phyloP scores from a whole-genome alignment of 345 rosid species.

The Salix dunnii region DNA sequence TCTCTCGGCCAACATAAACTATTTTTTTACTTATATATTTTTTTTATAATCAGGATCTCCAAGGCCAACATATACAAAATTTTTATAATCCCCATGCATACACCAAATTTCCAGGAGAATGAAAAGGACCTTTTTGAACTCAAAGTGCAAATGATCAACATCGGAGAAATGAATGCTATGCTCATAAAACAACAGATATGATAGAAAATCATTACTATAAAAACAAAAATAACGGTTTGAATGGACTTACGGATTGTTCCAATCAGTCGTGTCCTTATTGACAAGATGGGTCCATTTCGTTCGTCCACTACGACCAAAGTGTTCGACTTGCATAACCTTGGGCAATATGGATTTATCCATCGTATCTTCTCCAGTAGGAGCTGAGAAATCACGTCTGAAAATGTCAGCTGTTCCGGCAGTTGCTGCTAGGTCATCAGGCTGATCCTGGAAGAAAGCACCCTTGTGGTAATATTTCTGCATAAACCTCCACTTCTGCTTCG shows the following conservation, averaged over 20 bases:
- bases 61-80: too few species aligned
- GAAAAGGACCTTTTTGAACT: neutral
- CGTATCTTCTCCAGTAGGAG: constrained; percentile 79
- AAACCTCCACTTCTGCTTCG: constrained; percentile 70
- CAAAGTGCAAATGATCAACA: neutral
- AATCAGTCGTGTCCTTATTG: constrained; percentile 73
- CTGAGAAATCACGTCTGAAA: constrained; percentile 58
- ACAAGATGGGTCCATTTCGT: constrained; percentile 91
- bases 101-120: neutral
- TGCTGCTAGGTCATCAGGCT: constrained; percentile 48
- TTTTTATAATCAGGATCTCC: too few species aligned
- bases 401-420: constrained; percentile 45
- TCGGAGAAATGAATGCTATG: neutral
- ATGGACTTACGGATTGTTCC: constrained; percentile 69
- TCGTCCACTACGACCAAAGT: constrained; percentile 81
- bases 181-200: neutral
- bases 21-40: too few species aligned
- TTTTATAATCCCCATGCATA: neutral
- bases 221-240: neutral
- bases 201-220: neutral
- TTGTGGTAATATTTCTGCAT: constrained; percentile 81
- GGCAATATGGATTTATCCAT: constrained; percentile 71
- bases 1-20: too few species aligned
- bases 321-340: constrained; percentile 76
- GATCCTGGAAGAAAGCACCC: constrained; percentile 69